Percentiles rank a stretch among this genome's conserved stretches.
Conservation (phyloP, 257 asterid species). For the Fraxinus excelsior region DNA sequence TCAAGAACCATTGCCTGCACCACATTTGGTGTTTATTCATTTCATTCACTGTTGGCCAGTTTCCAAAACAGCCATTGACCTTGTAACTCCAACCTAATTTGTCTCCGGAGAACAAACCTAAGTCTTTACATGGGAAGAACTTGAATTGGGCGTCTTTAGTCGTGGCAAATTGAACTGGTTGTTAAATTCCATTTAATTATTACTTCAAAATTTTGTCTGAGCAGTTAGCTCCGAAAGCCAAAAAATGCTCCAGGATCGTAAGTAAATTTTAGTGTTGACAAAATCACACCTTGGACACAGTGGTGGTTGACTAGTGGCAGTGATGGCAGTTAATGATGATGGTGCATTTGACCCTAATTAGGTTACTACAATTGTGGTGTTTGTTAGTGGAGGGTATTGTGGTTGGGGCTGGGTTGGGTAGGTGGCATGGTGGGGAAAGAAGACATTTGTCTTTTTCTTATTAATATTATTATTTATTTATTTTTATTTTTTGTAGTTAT, state of each 20-base stretch:
- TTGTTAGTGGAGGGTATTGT: not conserved
- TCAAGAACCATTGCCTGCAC: not conserved
- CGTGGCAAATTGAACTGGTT: conserved; percentile 37
- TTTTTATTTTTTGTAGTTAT: no score
- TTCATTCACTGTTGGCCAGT: not conserved
- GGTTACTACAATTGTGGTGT: not conserved
- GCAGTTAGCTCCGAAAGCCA: not conserved
- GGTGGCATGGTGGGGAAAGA: not conserved
- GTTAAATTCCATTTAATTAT: not conserved
- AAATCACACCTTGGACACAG: not conserved
- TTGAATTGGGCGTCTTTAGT: conserved; percentile 41
- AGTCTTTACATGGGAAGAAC: conserved; percentile 22
- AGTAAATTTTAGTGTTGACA: not conserved
- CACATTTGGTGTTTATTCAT: not conserved
- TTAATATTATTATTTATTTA: no score
- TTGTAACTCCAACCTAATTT: conserved; percentile 30
- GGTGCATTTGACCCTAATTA: not conserved
- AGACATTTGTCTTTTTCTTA: no score
- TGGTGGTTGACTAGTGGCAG: not conserved
- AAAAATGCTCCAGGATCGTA: not conserved
- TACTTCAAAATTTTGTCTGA: not conserved
- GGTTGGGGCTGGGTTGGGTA: no score
- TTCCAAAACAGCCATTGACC: conserved; percentile 16
- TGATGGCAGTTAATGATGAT: not conserved
- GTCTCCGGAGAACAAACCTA: conserved; percentile 32